Evolutionary conservation across 2,329 filamentous ascomycete species (phyloP), one percentile per base, ranked within the genome.

Genomic region (Colletotrichum kahawae): DNA sequence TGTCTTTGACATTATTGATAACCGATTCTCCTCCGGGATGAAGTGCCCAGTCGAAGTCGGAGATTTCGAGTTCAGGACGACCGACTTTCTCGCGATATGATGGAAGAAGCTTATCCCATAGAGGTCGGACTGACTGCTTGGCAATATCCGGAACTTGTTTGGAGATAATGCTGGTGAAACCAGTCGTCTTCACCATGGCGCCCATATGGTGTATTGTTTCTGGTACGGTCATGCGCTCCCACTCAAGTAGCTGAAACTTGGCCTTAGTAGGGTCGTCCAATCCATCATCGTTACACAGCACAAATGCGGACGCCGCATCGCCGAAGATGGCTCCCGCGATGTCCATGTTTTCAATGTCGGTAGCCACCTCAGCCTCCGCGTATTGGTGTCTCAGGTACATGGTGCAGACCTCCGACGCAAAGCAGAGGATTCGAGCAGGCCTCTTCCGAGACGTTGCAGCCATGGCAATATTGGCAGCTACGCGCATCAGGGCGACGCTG

Each of bases 401-500:
- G 12, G 73, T 79, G 65, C 78, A 78, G 12, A 80, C 70, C 65
- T 80, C 79, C 27, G 79, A 80, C 10, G 79, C 79, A 33, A 79
- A 77, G 16, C 75, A 78, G 5, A 80, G 75, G 9, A 80, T 77
- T 12, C 79, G 77, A 8, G 79, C 79, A 0, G 79, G 71, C 27
- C 73, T 64, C 16, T 77, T 75, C 6, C 77, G 75, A 12, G 77
- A 60, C 4, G 77, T 36, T 2, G 79, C 73, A 13, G 73, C 71
- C 27, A 71, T 71, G 14, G 78, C 79, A 63, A 78, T 76, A 8
- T 71, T 71, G 60, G 77, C 77, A 38, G 79, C 79, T 8, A 77
- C 77, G 9, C 79, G 77, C 67, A 80, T 68, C 57, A 81, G 78
- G 18, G 83, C 79, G 6, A 85, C 77, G 2, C 84, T 84, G 18